These are phyloP conservation scores for Neurospora sp. DNA, from an alignment of 495 filamentous ascomycete genomes.

Conservation along the genomic window DNA sequence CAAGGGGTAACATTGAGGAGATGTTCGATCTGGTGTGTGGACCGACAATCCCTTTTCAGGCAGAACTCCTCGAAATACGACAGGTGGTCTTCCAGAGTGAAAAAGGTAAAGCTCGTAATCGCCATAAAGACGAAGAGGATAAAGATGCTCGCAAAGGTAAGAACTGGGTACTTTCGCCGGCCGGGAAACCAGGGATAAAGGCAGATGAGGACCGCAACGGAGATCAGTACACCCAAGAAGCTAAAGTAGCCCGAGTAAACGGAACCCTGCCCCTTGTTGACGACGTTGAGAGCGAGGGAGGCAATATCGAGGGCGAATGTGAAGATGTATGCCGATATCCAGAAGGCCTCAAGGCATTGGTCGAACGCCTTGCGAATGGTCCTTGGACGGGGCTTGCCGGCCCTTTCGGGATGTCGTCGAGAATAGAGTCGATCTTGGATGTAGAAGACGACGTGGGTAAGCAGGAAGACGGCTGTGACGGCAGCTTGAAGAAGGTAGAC, in stretches of 20 bases:
- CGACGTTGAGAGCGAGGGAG: background rate
- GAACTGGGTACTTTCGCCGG: background rate
- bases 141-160: background rate
- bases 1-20: background rate
- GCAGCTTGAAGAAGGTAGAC: background rate
- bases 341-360: background rate
- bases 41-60: background rate
- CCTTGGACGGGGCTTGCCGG: background rate
- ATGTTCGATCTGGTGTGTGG: background rate
- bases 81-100: background rate
- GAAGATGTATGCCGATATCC: background rate
- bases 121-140: background rate
- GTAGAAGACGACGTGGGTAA: background rate
- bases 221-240: constrained; percentile 71
- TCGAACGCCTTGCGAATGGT: background rate
- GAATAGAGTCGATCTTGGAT: background rate
- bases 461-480: background rate
- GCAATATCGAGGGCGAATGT: background rate
- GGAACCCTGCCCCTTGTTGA: background rate
- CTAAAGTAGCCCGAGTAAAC: constrained; percentile 51
- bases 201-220: constrained; percentile 58
- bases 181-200: background rate
- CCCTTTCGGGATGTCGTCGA: background rate
- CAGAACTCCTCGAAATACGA: background rate
- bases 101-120: background rate